Conservation (phyloP, 805 yeast species). For the Gaillardinia entomophila region DNA sequence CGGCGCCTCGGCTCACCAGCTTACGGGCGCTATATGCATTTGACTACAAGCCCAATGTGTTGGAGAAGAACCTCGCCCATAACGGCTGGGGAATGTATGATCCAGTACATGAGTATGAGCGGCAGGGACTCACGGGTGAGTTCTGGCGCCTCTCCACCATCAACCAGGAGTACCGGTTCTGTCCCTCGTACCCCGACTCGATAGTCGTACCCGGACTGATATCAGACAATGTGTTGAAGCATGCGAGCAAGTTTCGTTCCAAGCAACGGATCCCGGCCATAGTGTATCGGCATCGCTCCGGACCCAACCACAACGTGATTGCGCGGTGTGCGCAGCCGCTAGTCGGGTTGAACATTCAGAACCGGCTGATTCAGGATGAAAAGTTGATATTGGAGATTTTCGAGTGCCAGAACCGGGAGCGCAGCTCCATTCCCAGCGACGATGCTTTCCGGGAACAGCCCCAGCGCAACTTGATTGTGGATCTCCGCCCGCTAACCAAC, state of each 20-base stretch:
- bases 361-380: conserved; percentile 89
- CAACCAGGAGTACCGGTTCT: conserved; percentile 60
- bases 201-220: conserved; percentile 70
- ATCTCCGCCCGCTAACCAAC: conserved; percentile 87
- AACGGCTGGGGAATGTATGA: conserved; percentile 74
- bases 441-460: conserved; percentile 27
- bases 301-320: conserved; percentile 65
- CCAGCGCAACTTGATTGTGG: conserved; percentile 65
- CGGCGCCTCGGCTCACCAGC: conserved; percentile 48
- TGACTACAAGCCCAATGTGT: conserved; percentile 66
- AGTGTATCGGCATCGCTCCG: conserved; percentile 59
- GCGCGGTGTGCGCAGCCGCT: conserved; percentile 91
- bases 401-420: conserved; percentile 42
- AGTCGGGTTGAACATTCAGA: conserved; percentile 76
- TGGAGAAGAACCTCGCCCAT: conserved; percentile 45
- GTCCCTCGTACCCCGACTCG: conserved; percentile 68
- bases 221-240: conserved; percentile 75
- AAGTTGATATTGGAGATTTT: conserved; percentile 71
- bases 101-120: conserved; percentile 54
- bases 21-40: conserved; percentile 63
- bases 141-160: conserved; percentile 69
- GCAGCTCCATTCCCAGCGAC: conserved; percentile 12
- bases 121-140: conserved; percentile 57
- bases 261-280: conserved; percentile 80
- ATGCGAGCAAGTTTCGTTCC: conserved; percentile 82